A percentile compares a stretch with the other conserved stretches of the same genome.
Evolutionary conservation across 352 stramenopile species (phyloP).

Genomic region (Aphanomyces stellatus): DNA sequence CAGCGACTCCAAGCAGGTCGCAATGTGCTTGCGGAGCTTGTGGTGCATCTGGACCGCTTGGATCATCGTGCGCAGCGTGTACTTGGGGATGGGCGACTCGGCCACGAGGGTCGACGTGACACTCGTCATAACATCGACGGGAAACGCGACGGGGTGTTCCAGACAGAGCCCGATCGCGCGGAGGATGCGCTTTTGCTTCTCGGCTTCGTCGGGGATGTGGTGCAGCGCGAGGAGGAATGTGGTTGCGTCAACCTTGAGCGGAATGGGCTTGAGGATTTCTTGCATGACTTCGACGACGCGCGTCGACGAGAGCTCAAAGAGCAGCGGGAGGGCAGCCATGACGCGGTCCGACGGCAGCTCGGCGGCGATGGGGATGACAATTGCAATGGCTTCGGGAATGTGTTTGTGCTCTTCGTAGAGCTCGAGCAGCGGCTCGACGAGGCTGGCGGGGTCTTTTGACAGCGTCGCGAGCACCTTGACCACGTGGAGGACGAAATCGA

Average conservation of each 20-base stretch:
- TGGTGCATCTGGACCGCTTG: constrained; percentile 65
- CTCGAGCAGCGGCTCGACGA: constrained; percentile 52
- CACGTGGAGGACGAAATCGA: constrained; percentile 64
- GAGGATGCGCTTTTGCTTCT: constrained; percentile 72
- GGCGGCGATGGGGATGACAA: constrained; percentile 58
- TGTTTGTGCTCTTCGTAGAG: constrained; percentile 50
- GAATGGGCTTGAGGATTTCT: constrained; percentile 59
- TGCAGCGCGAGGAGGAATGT: constrained; percentile 67
- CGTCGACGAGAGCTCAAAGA: constrained; percentile 43
- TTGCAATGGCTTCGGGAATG: constrained; percentile 42
- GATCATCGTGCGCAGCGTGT: constrained; percentile 68
- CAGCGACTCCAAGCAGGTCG: constrained; percentile 45
- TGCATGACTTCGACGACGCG: constrained; percentile 61
- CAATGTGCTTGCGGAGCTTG: constrained; percentile 51
- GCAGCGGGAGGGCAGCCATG: constrained; percentile 47
- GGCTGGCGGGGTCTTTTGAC: constrained; percentile 27
- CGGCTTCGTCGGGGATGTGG: constrained; percentile 61
- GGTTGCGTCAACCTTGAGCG: constrained; percentile 52
- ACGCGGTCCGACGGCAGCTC: constrained; percentile 46
- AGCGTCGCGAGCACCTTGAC: constrained; percentile 60
- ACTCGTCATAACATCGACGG: constrained; percentile 58
- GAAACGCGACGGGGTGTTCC: constrained; percentile 70
- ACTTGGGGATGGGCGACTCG: constrained; percentile 50
- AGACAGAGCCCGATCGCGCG: constrained; percentile 70
- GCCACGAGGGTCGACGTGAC: constrained; percentile 55